Evolutionary conservation across 2,329 filamentous ascomycete species (phyloP).

Genomic region (Penicillium sp.): DNA sequence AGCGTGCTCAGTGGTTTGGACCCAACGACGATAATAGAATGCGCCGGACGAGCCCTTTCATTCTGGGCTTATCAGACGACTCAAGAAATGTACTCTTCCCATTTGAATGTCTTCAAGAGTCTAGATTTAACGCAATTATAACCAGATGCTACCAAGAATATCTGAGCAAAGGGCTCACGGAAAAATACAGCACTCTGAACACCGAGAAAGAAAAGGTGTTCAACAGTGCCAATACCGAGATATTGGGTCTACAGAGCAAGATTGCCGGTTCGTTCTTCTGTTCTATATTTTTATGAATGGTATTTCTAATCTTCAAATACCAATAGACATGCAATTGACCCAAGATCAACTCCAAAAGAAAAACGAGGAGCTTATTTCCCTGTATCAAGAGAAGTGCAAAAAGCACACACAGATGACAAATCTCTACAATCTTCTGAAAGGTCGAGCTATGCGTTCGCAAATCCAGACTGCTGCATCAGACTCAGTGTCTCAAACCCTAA

Average conservation of each 20-base stretch:
- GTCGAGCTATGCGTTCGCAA: constrained; percentile 51
- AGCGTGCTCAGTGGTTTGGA: constrained; percentile 78
- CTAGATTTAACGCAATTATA: constrained; percentile 10
- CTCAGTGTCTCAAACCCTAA: constrained; percentile 46
- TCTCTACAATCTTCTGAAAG: constrained; percentile 55
- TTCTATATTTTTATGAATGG: neutral
- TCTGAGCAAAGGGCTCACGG: constrained; percentile 65
- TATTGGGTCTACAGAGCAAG: constrained; percentile 62
- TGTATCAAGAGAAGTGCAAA: constrained; percentile 66
- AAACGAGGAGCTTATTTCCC: constrained; percentile 65
- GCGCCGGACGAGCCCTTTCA: constrained; percentile 15
- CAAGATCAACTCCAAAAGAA: constrained; percentile 63
- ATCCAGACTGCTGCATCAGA: constrained; percentile 55
- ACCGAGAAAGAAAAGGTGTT: constrained; percentile 68
- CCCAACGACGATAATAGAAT: constrained; percentile 76
- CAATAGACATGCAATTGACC: constrained; percentile 54
- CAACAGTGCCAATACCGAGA: constrained; percentile 70
- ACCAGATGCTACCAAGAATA: constrained; percentile 71
- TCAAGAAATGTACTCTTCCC: constrained; percentile 67
- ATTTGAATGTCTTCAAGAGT: neutral
- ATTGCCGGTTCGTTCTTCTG: constrained; percentile 53
- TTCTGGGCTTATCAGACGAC: constrained; percentile 58
- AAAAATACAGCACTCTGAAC: constrained; percentile 65
- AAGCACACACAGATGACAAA: constrained; percentile 66
- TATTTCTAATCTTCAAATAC: constrained; percentile 4